phyloP scores from a whole-genome alignment of 192 early-diverging fungal genomes.

The Coemansia sp. region DNA sequence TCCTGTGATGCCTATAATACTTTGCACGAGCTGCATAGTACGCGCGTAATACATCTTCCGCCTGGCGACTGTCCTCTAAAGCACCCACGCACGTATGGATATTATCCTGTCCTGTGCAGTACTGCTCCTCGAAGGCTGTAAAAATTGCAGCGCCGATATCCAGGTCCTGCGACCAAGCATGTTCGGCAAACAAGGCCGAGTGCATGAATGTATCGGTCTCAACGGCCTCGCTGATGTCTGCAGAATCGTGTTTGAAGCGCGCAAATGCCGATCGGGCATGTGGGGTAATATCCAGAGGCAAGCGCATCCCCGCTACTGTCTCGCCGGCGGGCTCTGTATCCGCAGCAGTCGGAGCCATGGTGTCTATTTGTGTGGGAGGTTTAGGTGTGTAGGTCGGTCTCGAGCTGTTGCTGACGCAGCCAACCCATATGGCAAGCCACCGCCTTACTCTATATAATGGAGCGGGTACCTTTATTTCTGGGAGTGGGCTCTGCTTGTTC shows the following conservation, averaged over 20 bases:
- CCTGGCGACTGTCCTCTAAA: neutral
- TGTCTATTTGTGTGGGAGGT: no score
- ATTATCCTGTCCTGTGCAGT: neutral
- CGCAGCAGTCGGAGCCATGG: neutral
- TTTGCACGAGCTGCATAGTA: constrained; percentile 3
- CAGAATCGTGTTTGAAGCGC: neutral
- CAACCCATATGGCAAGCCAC: no score
- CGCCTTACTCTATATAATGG: no score
- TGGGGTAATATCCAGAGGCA: neutral
- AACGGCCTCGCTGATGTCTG: neutral
- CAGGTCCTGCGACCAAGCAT: neutral
- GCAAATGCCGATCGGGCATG: neutral
- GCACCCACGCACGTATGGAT: constrained; percentile 1
- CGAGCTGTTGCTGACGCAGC: no score
- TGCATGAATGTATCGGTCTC: neutral
- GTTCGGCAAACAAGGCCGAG: neutral
- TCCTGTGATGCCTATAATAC: neutral
- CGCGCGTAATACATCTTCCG: constrained; percentile 9
- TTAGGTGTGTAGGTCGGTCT: no score
- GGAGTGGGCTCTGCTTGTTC: no score
- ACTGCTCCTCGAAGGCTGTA: constrained; percentile 2
- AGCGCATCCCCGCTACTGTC: neutral
- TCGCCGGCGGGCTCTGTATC: neutral
- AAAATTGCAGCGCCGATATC: neutral
- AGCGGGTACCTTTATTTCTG: no score